Base-by-base conservation (phyloP, 2,329 filamentous ascomycete genomes). In the Curvularia sp. region DNA sequence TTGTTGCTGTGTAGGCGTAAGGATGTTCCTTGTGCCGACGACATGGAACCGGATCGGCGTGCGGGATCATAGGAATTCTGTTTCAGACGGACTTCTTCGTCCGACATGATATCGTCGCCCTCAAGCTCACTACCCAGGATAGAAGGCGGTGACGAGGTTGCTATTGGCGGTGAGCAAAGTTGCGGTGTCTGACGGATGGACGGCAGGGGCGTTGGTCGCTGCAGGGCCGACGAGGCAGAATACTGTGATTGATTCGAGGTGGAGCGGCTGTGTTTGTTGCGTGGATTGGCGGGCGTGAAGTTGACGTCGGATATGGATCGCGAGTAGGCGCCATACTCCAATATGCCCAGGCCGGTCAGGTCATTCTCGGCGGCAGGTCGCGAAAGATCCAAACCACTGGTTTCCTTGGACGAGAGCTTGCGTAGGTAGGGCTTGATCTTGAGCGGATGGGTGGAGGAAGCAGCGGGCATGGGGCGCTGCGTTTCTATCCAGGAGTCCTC, bases 361-460 rank as follows among this genome's bases (percentile, higher is more conserved):
- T 86, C 83, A 60, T 86, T 83, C 63, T 87, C 84, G 13, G 81
- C 79, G 5, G 81, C 80, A 3, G 84, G 81, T 30, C 83, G 81
- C 30, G 83, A 84, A 23, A 86, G 75, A 67, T 87, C 84, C 53
- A 86, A 79, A 19, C 80, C 80, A 45, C 77, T 76, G 52, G 79
- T 77, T 64, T 83, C 82, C 58, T 81, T 79, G 45, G 78, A 77
- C 19, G 83, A 82, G 61, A 83, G 76, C 69, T 84, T 86, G 50
- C 83, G 80, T 51, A 85, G 74, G 58, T 85, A 81, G 2, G 84
- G 83, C 70, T 86, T 86, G 71, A 84, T 81, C 70, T 83, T 84
- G 66, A 69, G 67, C 51, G 68, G 64, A 56, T 71, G 64, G 25
- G 66, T 59, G 30, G 64, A 45, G n/a, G 67, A 59, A 23, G 66